Percentiles rank a stretch among this genome's conserved stretches.
These are phyloP conservation scores for Oemleria cerasiformis DNA, from an alignment of 306 rosid species.

Conservation along the genomic window DNA sequence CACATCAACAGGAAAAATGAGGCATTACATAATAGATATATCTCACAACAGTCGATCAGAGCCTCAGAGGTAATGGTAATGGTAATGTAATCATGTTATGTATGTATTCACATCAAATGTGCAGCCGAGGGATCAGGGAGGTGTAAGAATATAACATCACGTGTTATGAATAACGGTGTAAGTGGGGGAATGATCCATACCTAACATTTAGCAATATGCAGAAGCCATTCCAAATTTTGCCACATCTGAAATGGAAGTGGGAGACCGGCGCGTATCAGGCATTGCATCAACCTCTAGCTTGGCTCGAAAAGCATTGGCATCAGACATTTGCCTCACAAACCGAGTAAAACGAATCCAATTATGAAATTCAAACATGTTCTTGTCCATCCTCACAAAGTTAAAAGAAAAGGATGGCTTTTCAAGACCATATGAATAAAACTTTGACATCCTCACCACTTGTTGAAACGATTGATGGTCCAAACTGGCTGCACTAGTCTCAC, in stretches of 20 bases:
- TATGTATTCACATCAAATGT: conserved; percentile 27
- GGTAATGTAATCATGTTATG: conserved; percentile 17
- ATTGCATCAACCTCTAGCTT: conserved; percentile 46
- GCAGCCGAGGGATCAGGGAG: not conserved
- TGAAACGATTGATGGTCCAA: conserved; percentile 51
- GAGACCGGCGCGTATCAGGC: conserved; percentile 30
- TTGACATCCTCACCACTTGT: conserved; percentile 78
- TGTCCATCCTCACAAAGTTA: conserved; percentile 79
- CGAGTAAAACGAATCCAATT: conserved; percentile 78
- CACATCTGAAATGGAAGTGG: conserved; percentile 38
- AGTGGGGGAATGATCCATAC: not conserved
- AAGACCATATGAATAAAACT: conserved; percentile 54
- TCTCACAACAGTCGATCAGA: conserved; percentile 37
- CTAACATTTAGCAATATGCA: conserved; percentile 38
- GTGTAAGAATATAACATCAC: conserved; percentile 16
- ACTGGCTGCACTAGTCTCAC: conserved; percentile 53
- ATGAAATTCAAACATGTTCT: conserved; percentile 61
- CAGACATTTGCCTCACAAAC: conserved; percentile 79
- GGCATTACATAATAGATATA: conserved; percentile 31
- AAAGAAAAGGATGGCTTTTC: conserved; percentile 82
- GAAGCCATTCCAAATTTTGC: conserved; percentile 51
- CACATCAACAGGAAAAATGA: conserved; percentile 31
- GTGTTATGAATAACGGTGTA: conserved; percentile 11
- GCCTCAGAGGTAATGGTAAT: not conserved
- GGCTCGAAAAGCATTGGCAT: conserved; percentile 65